Evolutionary conservation across 306 rosid species (phyloP).

Genomic region (Inga laurina): DNA sequence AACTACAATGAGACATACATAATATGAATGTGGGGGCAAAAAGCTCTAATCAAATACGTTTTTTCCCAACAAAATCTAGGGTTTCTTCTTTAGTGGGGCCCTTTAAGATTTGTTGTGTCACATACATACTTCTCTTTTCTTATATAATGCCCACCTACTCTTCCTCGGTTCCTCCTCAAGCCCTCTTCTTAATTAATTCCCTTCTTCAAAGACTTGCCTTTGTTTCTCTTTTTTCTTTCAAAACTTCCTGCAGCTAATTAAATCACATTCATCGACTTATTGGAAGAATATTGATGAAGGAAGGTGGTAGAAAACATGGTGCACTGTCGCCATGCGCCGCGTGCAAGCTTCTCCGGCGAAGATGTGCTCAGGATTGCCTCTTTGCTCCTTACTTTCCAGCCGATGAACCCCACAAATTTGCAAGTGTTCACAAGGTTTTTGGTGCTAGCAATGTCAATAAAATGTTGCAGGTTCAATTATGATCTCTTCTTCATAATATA

Average conservation of each 20-base stretch:
- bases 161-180: constrained; percentile 16
- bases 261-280: not conserved
- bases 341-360: constrained; percentile 72
- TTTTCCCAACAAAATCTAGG: constrained; percentile 55
- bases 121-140: constrained; percentile 21
- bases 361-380: constrained; percentile 73
- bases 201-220: not conserved
- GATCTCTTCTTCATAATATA: not conserved
- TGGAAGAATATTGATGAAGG: constrained; percentile 50
- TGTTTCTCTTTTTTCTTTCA: not conserved
- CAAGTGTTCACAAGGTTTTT: constrained; percentile 75
- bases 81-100: constrained; percentile 61
- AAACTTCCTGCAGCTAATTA: not conserved
- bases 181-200: constrained; percentile 21
- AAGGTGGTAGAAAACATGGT: constrained; percentile 65
- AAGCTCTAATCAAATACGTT: constrained; percentile 53
- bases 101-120: constrained; percentile 51
- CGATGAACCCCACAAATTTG: constrained; percentile 75
- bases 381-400: constrained; percentile 86
- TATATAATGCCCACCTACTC: constrained; percentile 42
- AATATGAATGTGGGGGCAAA: constrained; percentile 48
- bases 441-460: constrained; percentile 88
- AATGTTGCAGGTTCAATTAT: constrained; percentile 65
- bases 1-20: constrained; percentile 20
- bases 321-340: constrained; percentile 75